Conservation (phyloP, 768 basidiomycete genomes). For the Cyclocybe cylindracea region DNA sequence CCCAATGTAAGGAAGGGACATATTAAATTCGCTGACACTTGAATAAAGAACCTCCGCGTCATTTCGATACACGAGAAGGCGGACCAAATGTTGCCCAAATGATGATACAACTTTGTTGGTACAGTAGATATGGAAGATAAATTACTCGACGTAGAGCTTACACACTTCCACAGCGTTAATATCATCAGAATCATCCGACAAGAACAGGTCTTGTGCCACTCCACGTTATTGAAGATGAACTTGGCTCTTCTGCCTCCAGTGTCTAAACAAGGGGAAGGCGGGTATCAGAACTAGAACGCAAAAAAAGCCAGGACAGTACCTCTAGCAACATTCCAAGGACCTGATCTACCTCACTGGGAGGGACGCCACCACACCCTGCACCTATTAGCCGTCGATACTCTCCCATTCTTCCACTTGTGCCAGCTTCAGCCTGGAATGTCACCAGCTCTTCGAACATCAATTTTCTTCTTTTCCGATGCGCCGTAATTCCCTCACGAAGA, state of each 20-base stretch:
- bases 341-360: slow-evolving; percentile 85
- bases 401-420: slow-evolving; percentile 85
- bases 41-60: no score
- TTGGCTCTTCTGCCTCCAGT: slow-evolving; percentile 80
- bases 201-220: slow-evolving; percentile 36
- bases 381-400: slow-evolving; percentile 90
- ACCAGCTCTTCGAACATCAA: slow-evolving; percentile 76
- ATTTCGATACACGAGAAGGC: no score
- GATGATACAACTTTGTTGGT: slow-evolving; percentile 16
- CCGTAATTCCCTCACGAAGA: slow-evolving; percentile 64
- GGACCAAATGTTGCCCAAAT: no score
- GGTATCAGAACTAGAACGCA: background rate
- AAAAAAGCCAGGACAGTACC: slow-evolving; percentile 41
- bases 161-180: background rate
- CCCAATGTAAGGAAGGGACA: no score
- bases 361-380: slow-evolving; percentile 86
- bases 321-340: slow-evolving; percentile 85
- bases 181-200: slow-evolving; percentile 23
- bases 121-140: slow-evolving; percentile 25
- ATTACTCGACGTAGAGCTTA: slow-evolving; percentile 14
- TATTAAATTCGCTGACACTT: no score
- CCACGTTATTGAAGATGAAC: slow-evolving; percentile 55
- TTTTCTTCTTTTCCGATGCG: slow-evolving; percentile 68
- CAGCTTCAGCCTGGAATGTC: slow-evolving; percentile 83
- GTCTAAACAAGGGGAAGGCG: slow-evolving; percentile 46